These are phyloP conservation scores for Malassezia arunalokei DNA, from an alignment of 1,284 basidiomycete species.

Conservation along the genomic window DNA sequence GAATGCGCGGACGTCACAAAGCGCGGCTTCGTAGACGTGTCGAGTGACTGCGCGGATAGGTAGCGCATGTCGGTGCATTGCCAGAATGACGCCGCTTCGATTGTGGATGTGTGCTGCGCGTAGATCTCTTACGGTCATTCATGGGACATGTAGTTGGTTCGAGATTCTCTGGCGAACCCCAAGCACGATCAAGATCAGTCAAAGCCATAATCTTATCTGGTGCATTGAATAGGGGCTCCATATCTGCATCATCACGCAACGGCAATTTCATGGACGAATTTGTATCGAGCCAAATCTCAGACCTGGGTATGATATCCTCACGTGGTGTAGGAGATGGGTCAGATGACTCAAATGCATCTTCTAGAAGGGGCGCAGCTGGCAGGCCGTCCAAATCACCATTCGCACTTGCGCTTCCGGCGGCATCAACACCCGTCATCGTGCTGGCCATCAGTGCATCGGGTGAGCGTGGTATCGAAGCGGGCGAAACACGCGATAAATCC, in stretches of 20 bases:
- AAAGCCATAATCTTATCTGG: conserved; percentile 10
- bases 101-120: not conserved
- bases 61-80: not conserved
- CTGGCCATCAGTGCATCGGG: not conserved
- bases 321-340: not conserved
- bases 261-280: not conserved
- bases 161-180: not conserved
- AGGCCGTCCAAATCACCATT: not conserved
- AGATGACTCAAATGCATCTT: not conserved
- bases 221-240: not conserved
- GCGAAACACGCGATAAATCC: not conserved
- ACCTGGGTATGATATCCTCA: not conserved
- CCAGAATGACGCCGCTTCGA: not conserved
- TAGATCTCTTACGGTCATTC: not conserved
- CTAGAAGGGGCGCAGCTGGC: not conserved
- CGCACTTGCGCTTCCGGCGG: not conserved
- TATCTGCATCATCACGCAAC: conserved; percentile 1
- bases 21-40: conserved; percentile 13
- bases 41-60: conserved; percentile 2
- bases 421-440: not conserved
- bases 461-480: not conserved
- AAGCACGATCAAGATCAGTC: conserved; percentile 15
- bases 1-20: not conserved
- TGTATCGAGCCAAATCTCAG: not conserved
- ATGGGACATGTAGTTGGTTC: not conserved